Evolutionary conservation across 345 rosid species (phyloP).

Genomic region (Eucalyptus sideroxylon): DNA sequence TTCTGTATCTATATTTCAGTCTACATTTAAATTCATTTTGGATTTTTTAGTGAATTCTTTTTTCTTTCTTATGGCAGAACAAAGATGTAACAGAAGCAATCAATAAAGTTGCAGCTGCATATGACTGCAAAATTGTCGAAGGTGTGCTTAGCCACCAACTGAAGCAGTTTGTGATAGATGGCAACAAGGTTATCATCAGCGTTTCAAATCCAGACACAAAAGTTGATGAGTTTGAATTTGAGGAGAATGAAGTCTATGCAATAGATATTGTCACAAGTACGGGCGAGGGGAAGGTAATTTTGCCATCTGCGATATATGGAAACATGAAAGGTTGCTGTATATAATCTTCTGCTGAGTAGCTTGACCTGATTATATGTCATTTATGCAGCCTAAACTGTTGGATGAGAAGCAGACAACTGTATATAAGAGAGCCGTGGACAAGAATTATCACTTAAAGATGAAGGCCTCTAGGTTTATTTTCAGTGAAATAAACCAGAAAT

Average conservation of each 20-base stretch:
- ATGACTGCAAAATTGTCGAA: constrained; percentile 95
- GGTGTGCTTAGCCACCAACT: constrained; percentile 96
- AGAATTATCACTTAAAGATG: constrained; percentile 89
- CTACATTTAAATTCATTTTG: background rate
- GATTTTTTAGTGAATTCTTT: background rate
- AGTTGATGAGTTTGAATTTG: constrained; percentile 92
- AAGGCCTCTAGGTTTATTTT: constrained; percentile 95
- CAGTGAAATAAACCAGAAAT: constrained; percentile 82
- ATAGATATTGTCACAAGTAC: constrained; percentile 87
- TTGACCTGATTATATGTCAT: background rate
- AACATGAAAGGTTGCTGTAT: background rate
- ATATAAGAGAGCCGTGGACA: constrained; percentile 81
- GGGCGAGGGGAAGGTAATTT: constrained; percentile 95
- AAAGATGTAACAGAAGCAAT: constrained; percentile 93
- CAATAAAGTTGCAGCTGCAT: constrained; percentile 92
- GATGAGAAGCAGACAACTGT: constrained; percentile 96
- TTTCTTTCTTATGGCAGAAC: constrained; percentile 42
- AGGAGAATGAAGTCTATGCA: constrained; percentile 92
- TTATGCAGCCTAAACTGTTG: constrained; percentile 78
- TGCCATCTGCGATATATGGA: background rate
- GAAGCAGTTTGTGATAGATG: constrained; percentile 86
- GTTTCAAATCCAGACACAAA: constrained; percentile 70
- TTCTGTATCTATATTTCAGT: background rate
- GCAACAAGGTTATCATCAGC: constrained; percentile 66
- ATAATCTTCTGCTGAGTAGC: background rate